phyloP scores from a whole-genome alignment of 495 filamentous ascomycete genomes.

The Halenospora varia region DNA sequence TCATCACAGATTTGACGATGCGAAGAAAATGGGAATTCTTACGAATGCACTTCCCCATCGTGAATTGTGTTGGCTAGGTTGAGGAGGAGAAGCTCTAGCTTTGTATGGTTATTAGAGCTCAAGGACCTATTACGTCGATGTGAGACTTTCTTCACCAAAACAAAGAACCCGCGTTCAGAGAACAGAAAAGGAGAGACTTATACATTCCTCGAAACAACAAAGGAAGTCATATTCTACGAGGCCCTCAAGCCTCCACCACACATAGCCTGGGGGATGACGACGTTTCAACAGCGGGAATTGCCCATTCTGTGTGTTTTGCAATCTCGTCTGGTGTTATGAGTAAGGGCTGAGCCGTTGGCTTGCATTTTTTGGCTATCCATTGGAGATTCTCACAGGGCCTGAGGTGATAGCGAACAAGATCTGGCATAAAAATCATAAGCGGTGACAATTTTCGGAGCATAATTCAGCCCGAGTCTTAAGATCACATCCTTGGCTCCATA shows the following conservation, averaged over 20 bases:
- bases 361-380: not conserved
- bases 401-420: too few species aligned
- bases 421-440: not conserved
- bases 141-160: too few species aligned
- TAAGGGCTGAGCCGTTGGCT: not conserved
- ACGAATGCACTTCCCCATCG: slow-evolving; percentile 9
- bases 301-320: not conserved
- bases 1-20: not conserved
- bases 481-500: not conserved
- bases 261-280: not conserved
- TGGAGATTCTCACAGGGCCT: too few species aligned
- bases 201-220: too few species aligned
- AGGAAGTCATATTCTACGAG: too few species aligned
- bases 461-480: not conserved
- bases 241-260: not conserved
- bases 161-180: too few species aligned
- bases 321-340: not conserved
- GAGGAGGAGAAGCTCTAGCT: not conserved
- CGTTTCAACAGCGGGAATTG: not conserved
- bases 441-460: not conserved
- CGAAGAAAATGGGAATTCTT: not conserved
- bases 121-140: not conserved
- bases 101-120: not conserved
- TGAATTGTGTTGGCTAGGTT: not conserved
- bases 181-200: too few species aligned